Conservation (phyloP, 2,329 filamentous ascomycete species). For the Epichloe elymi region DNA sequence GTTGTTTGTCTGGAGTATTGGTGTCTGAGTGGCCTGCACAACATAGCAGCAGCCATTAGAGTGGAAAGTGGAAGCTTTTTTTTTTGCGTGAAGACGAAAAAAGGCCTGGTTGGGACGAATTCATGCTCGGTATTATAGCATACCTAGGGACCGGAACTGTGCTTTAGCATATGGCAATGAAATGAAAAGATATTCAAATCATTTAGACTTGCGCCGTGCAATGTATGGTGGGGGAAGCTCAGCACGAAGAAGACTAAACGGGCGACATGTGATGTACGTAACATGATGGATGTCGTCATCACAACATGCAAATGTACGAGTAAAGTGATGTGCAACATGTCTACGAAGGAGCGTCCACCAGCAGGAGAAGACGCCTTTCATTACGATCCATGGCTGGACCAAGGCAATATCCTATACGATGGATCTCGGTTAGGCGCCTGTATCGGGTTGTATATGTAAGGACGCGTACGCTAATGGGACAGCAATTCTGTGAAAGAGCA, state of each 20-base stretch:
- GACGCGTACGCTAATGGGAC: too few species aligned
- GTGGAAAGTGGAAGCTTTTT: conserved; percentile 22
- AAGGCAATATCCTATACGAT: not conserved
- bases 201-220: too few species aligned
- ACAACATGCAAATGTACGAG: too few species aligned
- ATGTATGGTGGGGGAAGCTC: too few species aligned
- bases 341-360: too few species aligned
- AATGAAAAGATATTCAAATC: conserved; percentile 20
- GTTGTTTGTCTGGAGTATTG: conserved; percentile 23
- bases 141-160: conserved; percentile 21
- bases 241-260: too few species aligned
- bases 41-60: conserved; percentile 20
- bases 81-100: conserved; percentile 16
- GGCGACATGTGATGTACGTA: too few species aligned
- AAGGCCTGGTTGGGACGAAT: conserved; percentile 26
- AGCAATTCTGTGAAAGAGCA: not conserved
- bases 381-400: not conserved
- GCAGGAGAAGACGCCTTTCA: too few species aligned
- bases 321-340: too few species aligned
- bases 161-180: conserved; percentile 25
- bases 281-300: too few species aligned
- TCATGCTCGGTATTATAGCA: conserved; percentile 27
- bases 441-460: too few species aligned
- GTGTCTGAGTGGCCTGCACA: conserved; percentile 25
- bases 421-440: not conserved